These are phyloP conservation scores for Aspergillus sp. DNA, from an alignment of 2,329 filamentous ascomycete genomes.

Conservation along the genomic window DNA sequence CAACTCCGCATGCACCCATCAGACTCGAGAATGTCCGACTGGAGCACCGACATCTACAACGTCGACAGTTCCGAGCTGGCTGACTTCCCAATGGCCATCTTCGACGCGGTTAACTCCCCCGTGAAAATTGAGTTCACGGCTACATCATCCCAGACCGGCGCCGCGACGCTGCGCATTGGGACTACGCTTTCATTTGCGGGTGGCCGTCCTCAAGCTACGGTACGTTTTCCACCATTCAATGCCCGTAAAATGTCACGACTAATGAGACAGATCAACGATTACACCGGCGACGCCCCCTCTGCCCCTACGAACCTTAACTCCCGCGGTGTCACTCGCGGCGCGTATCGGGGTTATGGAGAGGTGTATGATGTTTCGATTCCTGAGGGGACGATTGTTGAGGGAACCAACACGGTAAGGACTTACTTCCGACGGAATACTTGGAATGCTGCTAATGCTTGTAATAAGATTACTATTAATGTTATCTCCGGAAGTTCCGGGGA, in stretches of 20 bases:
- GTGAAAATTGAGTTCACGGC: conserved; percentile 57
- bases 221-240: conserved; percentile 1
- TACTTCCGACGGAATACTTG: not conserved
- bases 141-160: conserved; percentile 42
- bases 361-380: conserved; percentile 58
- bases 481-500: conserved; percentile 53
- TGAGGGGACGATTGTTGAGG: conserved; percentile 52
- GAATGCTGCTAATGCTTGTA: not conserved
- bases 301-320: conserved; percentile 59
- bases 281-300: conserved; percentile 41
- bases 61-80: conserved; percentile 48
- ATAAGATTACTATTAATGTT: conserved; percentile 51
- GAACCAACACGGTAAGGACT: conserved; percentile 47
- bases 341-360: conserved; percentile 58
- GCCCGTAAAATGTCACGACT: too few relatives aligned
- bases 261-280: conserved; percentile 46
- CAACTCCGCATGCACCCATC: conserved; percentile 63
- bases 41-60: conserved; percentile 56
- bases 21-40: conserved; percentile 56
- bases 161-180: conserved; percentile 56
- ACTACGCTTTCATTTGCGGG: conserved; percentile 59
- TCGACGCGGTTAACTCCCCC: conserved; percentile 54
- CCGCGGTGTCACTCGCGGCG: conserved; percentile 58
- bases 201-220: conserved; percentile 48
- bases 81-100: conserved; percentile 61